A percentile compares a stretch with the other conserved stretches of the same genome.
Evolutionary conservation across 306 rosid genomes (phyloP).

Genomic region (Casuarina equisetifolia): DNA sequence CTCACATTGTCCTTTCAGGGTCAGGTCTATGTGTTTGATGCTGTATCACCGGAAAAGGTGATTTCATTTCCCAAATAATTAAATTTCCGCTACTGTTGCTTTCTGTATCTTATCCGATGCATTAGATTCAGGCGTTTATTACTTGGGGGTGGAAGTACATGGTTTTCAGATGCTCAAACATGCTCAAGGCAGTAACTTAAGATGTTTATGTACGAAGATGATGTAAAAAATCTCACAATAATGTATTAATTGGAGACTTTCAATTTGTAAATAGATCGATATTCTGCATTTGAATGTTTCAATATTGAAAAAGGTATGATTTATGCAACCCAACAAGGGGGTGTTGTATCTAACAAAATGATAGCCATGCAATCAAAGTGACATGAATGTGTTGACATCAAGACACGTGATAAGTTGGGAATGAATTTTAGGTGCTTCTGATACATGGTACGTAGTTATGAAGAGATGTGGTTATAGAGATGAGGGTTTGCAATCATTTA

Average conservation of each 20-base stretch:
- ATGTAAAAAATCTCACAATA: neutral
- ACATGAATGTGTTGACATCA: neutral
- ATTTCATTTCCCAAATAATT: slow-evolving; percentile 12
- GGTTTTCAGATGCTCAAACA: neutral
- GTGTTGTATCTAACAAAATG: neutral
- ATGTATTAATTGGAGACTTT: neutral
- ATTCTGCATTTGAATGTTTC: neutral
- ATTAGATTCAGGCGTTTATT: slow-evolving; percentile 10
- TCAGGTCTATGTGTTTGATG: slow-evolving; percentile 69
- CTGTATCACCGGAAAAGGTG: slow-evolving; percentile 77
- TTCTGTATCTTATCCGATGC: slow-evolving; percentile 8
- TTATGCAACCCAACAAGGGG: too few relatives aligned
- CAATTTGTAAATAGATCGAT: neutral
- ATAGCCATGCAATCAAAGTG: neutral
- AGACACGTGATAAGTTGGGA: neutral
- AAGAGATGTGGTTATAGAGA: neutral
- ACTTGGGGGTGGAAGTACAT: neutral
- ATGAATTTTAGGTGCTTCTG: neutral
- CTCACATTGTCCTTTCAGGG: slow-evolving; percentile 76
- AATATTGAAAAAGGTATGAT: neutral
- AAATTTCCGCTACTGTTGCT: neutral
- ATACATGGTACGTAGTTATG: neutral
- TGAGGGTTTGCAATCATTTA: neutral
- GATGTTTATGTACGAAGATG: neutral
- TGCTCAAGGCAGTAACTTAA: neutral